phyloP scores from a whole-genome alignment of 495 filamentous ascomycete genomes.

The Bombardia bombarda region DNA sequence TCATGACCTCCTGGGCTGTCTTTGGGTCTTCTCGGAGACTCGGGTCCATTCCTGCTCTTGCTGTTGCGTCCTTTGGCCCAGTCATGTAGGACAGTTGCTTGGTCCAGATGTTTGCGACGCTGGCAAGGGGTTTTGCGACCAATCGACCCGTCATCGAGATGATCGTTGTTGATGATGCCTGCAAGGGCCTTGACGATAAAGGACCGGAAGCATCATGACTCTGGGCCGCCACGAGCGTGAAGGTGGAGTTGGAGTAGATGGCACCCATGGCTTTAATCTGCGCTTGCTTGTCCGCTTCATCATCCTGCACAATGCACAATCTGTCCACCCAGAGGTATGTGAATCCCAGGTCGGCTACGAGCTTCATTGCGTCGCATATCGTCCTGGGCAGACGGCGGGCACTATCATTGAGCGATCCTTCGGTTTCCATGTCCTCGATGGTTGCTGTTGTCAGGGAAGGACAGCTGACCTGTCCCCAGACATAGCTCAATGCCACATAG shows the following conservation, averaged over 20 bases:
- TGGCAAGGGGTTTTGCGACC: background rate
- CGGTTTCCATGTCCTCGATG: background rate
- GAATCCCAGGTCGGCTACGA: constrained; percentile 12
- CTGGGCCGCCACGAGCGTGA: constrained; percentile 27
- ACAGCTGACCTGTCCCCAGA: constrained; percentile 13
- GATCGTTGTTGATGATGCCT: background rate
- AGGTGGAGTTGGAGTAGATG: constrained; percentile 24
- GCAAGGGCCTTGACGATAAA: constrained; percentile 4
- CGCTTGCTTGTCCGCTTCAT: constrained; percentile 12
- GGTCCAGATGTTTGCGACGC: background rate
- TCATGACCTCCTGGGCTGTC: constrained; percentile 4
- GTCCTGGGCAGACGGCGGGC: constrained; percentile 9
- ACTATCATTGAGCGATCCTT: constrained; percentile 1
- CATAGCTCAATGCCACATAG: constrained; percentile 18
- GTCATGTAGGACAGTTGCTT: no score
- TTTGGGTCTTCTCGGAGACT: constrained; percentile 1
- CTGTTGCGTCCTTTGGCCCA: no score
- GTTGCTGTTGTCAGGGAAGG: constrained; percentile 3
- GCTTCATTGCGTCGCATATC: constrained; percentile 18
- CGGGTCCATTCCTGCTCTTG: no score
- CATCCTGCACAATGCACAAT: constrained; percentile 30
- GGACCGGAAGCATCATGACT: constrained; percentile 2
- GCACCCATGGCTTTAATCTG: constrained; percentile 25
- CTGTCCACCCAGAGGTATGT: constrained; percentile 28
- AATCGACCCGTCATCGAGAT: background rate